Evolutionary conservation across 768 basidiomycete genomes (phyloP).

Genomic region (Cystobasidium ongulense): DNA sequence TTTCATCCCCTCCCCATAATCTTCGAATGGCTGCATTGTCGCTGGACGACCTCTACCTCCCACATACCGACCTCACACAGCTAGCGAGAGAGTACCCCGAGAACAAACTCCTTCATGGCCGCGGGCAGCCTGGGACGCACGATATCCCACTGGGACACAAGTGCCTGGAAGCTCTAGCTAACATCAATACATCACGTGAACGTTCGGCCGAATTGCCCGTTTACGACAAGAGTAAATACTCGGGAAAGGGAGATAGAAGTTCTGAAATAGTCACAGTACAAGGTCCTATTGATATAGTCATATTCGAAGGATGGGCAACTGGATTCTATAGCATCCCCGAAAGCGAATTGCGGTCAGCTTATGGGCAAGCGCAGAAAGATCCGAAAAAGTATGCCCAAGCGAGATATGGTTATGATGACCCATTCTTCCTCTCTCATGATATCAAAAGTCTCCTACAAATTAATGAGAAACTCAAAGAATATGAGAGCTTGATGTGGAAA

Average conservation of each 20-base stretch:
- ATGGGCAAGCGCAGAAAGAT: constrained; percentile 40
- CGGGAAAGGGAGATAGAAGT: constrained; percentile 75
- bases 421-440: constrained; percentile 38
- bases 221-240: constrained; percentile 76
- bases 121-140: constrained; percentile 91
- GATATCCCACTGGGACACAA: constrained; percentile 61
- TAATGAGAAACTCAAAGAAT: constrained; percentile 58
- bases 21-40: constrained; percentile 44
- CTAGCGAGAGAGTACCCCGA: constrained; percentile 55
- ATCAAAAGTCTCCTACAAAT: constrained; percentile 55
- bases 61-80: constrained; percentile 55
- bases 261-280: constrained; percentile 50
- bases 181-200: constrained; percentile 44
- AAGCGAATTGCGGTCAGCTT: constrained; percentile 54
- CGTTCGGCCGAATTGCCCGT: constrained; percentile 57
- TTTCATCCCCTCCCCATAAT: constrained; percentile 41
- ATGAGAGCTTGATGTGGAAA: constrained; percentile 59
- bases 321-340: constrained; percentile 64
- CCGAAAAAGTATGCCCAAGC: background rate
- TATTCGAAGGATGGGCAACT: constrained; percentile 93
- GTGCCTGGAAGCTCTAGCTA: constrained; percentile 53
- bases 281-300: constrained; percentile 64
- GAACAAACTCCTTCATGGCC: constrained; percentile 65
- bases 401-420: constrained; percentile 14
- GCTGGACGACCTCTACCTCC: constrained; percentile 63